Percentiles rank a stretch among this genome's conserved stretches.
Evolutionary conservation across 768 basidiomycete genomes (phyloP).

Genomic region (Butyriboletus loyo): DNA sequence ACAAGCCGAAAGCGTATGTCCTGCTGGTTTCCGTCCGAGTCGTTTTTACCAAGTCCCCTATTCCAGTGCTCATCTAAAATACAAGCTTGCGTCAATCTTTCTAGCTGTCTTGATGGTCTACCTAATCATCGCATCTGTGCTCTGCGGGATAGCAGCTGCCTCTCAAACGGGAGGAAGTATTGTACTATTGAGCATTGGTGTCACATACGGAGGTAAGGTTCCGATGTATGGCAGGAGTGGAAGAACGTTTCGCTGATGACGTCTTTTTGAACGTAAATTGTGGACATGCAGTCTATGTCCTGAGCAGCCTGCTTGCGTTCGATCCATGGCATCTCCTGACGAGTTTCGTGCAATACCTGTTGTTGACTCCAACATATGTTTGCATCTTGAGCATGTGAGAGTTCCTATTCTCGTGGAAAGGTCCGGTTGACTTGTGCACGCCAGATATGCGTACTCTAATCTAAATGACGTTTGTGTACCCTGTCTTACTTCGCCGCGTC

Average conservation of each 20-base stretch:
- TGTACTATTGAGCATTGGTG: conserved; percentile 82
- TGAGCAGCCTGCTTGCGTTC: conserved; percentile 76
- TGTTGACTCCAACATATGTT: conserved; percentile 80
- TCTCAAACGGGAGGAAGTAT: conserved; percentile 59
- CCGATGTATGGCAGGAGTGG: neutral
- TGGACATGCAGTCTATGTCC: conserved; percentile 57
- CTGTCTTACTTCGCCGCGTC: conserved; percentile 9
- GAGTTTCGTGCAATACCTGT: conserved; percentile 83
- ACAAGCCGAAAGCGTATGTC: conserved; percentile 77
- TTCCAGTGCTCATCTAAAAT: conserved; percentile 50
- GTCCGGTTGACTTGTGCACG: conserved; percentile 23
- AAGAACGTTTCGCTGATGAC: neutral
- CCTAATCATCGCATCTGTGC: conserved; percentile 76
- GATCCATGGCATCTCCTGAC: conserved; percentile 98
- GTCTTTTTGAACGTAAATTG: neutral
- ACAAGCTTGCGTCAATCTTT: conserved; percentile 70
- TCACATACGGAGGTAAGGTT: conserved; percentile 76
- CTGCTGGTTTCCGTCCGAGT: neutral
- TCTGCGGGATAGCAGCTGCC: conserved; percentile 74
- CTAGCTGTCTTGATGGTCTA: conserved; percentile 81
- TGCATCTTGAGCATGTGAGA: conserved; percentile 66
- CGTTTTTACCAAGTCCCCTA: conserved; percentile 2
- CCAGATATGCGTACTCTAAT: conserved; percentile 81
- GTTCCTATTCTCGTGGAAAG: neutral
- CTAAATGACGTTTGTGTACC: conserved; percentile 63